Evolutionary conservation across 2,329 filamentous ascomycete genomes (phyloP).

Genomic region (Rosellinia necatrix): DNA sequence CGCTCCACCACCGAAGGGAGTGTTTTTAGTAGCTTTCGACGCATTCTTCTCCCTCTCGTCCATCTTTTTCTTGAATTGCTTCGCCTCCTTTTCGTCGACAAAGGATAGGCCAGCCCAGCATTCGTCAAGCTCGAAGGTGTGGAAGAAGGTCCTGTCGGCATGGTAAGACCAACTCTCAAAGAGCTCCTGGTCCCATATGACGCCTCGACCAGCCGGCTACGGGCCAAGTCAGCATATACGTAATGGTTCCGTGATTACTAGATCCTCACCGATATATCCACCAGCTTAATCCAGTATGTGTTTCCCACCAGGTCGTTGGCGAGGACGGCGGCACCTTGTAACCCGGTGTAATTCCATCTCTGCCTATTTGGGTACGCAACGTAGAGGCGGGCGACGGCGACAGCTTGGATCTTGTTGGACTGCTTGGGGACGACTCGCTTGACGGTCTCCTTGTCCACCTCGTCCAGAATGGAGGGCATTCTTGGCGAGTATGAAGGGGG

Average conservation of each 20-base stretch:
- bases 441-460: conserved; percentile 95
- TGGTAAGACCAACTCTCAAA: conserved; percentile 96
- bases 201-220: conserved; percentile 76
- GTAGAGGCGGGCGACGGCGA: conserved; percentile 91
- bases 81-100: conserved; percentile 95
- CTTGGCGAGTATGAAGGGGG: conserved; percentile 32
- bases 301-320: conserved; percentile 93
- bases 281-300: conserved; percentile 96
- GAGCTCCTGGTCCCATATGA: conserved; percentile 97
- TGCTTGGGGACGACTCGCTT: conserved; percentile 92
- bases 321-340: conserved; percentile 89
- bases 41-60: conserved; percentile 95
- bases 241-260: conserved; percentile 1
- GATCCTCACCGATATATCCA: conserved; percentile 84
- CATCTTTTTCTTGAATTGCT: conserved; percentile 96
- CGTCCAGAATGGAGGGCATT: conserved; percentile 75
- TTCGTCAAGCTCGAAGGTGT: conserved; percentile 94
- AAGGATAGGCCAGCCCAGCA: conserved; percentile 91
- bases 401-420: conserved; percentile 95
- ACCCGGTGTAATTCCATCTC: conserved; percentile 91
- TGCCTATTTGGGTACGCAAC: conserved; percentile 84
- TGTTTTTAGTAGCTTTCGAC: conserved; percentile 81
- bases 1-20: conserved; percentile 68
- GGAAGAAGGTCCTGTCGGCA: conserved; percentile 96
- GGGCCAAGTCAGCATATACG: conserved; percentile 16